Conservation (phyloP, 1,284 basidiomycete species). For the Rhodotorula sp. region DNA sequence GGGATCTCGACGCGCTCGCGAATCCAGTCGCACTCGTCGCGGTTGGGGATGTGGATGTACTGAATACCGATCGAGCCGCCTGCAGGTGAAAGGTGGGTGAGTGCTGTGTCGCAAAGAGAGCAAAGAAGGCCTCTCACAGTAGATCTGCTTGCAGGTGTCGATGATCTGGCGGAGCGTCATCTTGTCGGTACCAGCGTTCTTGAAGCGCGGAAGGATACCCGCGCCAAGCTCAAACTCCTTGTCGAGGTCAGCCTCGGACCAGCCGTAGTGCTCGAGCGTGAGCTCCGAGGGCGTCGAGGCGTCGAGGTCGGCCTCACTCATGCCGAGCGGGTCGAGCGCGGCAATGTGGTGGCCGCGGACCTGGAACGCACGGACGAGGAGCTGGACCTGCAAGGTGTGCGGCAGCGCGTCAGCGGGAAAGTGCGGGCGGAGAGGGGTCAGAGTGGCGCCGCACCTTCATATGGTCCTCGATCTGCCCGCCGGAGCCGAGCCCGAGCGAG, state of each 20-base stretch:
- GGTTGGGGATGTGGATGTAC: constrained; percentile 97
- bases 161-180: constrained; percentile 94
- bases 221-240: constrained; percentile 93
- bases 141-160: constrained; percentile 86
- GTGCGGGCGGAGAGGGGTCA: background rate
- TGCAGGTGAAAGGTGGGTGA: constrained; percentile 48
- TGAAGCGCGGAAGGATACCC: constrained; percentile 94
- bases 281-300: constrained; percentile 78
- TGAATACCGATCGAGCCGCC: constrained; percentile 93
- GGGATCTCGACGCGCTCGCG: constrained; percentile 94
- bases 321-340: constrained; percentile 91
- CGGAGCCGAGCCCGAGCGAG: constrained; percentile 56
- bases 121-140: constrained; percentile 64
- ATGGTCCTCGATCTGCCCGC: constrained; percentile 81
- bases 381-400: constrained; percentile 70
- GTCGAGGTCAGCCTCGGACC: constrained; percentile 87
- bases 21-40: constrained; percentile 99
- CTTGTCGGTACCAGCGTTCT: constrained; percentile 75
- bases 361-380: constrained; percentile 96
- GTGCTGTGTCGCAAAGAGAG: background rate
- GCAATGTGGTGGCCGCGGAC: constrained; percentile 97
- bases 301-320: constrained; percentile 82
- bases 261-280: constrained; percentile 89
- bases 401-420: background rate
- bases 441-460: constrained; percentile 67